Base-by-base conservation (phyloP, 2,329 filamentous ascomycete genomes). In the Cordyceps cateniannulata region DNA sequence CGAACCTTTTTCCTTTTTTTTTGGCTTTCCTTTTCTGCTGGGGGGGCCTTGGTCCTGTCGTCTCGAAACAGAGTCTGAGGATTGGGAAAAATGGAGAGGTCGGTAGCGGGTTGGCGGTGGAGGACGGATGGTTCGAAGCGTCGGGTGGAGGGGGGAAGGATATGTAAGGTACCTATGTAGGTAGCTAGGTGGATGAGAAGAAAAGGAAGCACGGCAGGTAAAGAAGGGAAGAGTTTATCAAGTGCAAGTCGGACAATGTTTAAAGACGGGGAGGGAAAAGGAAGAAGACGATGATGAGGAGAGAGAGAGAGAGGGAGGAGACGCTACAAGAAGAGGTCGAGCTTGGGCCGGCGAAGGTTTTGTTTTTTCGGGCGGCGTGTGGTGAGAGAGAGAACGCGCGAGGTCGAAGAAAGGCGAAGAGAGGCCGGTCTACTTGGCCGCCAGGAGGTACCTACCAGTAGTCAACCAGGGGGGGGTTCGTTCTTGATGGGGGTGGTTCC, bases 11-110 rank as follows among this genome's bases (percentile, higher is more conserved):
- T 29, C n/a, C 27, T 35, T 20, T 60, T 51, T 20, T 25, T 50
- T 50, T 29, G n/a, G n/a, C n/a, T n/a, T 29, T 50, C 27, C 25
- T 29, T 50, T 50, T 8, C 47, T 45, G 22, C 24, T 45, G 42
- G 20, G 25, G 44, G 22, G n/a, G 27, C 32, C 47, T 42, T 35
- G 35, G 16, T 27, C n/a, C 27, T 35, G 32, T 49, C 20, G 54
- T 61, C 52, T 55, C 38, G 50, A 53, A 55, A 55, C 48, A 50
- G 25, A 40, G 45, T 49, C 59, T 57, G 59, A 56, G 44, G 40
- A 50, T 63, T 64, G 66, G 65, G 65, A 71, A 74, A 71, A 69
- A 58, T 48, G 45, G 67, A 66, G 70, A 72, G 71, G 72, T 71
- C 71, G 68, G 70, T 49, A 59, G 58, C 56, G 60, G 57, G 65